Evolutionary conservation across 2,329 filamentous ascomycete species (phyloP), one percentile per base, ranked within the genome.

Genomic region (Ophiostoma quercus): DNA sequence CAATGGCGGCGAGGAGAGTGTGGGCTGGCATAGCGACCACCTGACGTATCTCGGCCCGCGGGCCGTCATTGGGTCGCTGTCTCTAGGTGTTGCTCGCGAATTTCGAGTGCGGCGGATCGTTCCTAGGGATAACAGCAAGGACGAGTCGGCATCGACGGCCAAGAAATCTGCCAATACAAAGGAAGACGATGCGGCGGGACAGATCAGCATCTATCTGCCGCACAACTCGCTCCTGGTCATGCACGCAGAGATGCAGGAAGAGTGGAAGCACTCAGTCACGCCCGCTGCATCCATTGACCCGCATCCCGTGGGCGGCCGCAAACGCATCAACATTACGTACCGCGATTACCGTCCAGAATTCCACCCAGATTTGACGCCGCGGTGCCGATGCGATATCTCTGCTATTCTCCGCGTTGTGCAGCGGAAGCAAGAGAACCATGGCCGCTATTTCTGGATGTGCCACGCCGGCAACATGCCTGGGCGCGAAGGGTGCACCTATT

Each of bases 161-260:
- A 66, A 47, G 16, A 68, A 66, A 8, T 34, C 67, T 6, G 9
- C 67, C 8, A 68, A 14, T 6, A 19, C 67, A 4, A 68, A 14
- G 34, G 62, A 65, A 39, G 81, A 85, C 1, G 90, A 95, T 73
- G 84, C 85, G 0, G 87, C 91, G 75, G 94, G 94, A 3, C 94
- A 97, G 77, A 94, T 98, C 71, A 88, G 92, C 0, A 95, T 98
- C 62, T 92, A 97, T 75, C 87, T 98, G 0, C 94, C 94, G 0
- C 95, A 98, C 79, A 98, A 98, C 78, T 96, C 92, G 0, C 84
- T 98, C 0, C 84, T 99, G 0, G 84, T 98, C 11, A 98, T 99
- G 95, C 94, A 98, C 76, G 94, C 94, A 0, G 92, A 96, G 77
- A 98, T 97, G 92, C 94, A 98, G 77, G 94, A 98, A 77, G 90